phyloP scores from a whole-genome alignment of 306 rosid genomes.

The Vigna hirtella region DNA sequence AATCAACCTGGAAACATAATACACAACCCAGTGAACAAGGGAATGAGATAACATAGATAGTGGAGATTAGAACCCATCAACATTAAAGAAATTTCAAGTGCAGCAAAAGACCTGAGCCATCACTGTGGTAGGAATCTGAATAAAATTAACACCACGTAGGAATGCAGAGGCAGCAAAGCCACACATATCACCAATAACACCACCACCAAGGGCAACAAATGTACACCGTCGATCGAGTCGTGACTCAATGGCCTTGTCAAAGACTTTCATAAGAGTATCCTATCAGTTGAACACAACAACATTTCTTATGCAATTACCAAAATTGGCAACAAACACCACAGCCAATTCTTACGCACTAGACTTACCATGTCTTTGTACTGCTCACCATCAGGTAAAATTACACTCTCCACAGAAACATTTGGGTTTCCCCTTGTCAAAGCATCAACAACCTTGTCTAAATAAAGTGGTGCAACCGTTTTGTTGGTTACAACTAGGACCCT shows the following conservation, averaged over 20 bases:
- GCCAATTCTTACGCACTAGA: constrained; percentile 15
- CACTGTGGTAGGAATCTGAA: constrained; percentile 96
- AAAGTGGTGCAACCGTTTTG: constrained; percentile 74
- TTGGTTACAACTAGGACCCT: constrained; percentile 93
- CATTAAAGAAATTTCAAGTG: background rate
- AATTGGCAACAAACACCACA: background rate
- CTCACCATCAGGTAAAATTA: constrained; percentile 91
- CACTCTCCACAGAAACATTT: constrained; percentile 80
- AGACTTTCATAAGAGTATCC: constrained; percentile 93
- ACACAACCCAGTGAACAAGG: constrained; percentile 12
- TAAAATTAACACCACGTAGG: constrained; percentile 92
- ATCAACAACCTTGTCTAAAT: constrained; percentile 76
- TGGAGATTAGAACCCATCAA: constrained; percentile 9
- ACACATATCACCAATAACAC: constrained; percentile 97
- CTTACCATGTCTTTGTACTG: constrained; percentile 89
- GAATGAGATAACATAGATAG: background rate
- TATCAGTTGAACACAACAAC: constrained; percentile 50
- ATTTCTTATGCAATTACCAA: constrained; percentile 32
- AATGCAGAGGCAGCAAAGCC: constrained; percentile 91
- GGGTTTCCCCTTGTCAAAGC: constrained; percentile 86
- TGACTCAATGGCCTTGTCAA: constrained; percentile 92
- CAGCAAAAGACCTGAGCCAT: constrained; percentile 83
- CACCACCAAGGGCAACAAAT: constrained; percentile 97
- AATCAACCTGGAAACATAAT: constrained; percentile 75
- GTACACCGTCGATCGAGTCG: constrained; percentile 81